Evolutionary conservation across 495 filamentous ascomycete genomes (phyloP), one percentile per base, ranked within the genome.

Genomic region (Talaromyces proteolyticus): DNA sequence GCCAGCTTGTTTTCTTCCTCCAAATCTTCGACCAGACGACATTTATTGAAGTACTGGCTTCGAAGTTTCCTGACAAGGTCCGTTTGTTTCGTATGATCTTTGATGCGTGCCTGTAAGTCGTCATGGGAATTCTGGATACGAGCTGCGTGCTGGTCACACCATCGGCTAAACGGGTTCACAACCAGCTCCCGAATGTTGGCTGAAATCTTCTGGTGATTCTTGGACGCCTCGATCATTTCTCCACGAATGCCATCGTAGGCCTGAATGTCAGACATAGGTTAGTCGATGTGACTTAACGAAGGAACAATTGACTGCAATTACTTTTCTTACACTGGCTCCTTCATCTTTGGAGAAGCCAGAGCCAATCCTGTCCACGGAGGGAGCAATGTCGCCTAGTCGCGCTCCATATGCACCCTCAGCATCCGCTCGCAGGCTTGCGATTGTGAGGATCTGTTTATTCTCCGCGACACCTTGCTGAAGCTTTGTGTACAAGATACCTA

Each of bases 1-100:
- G 89, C 91, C 11, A 99, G 80, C 68, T 97, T 96, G 62, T 96
- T 95, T 76, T 99, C 93, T 67, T 99, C 93, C 58, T 97, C 94
- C 47, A 96, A 67, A 60, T 99, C 93, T 65, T 99, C 93, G 6
- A 96, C 84, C 39, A 95, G 78, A 41, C 93, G 87, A 60, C 93
- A 99, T 68, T 96, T 97, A 73, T 96, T 97, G 79, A 95, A 99
- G 68, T 99, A 99, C 54, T 86, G 81, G 60, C 91, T 96, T 39
- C 94, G 82, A 52, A 96, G 77, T 70, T 97, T 96, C 73, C 88
- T 88, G 25, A 94, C 89, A 20, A 78, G 61, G 47, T 97, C 94
- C 38, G 86, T 85, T 65, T 97, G 94, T 57, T 88, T 91, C 61
- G 95, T 89, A 59, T 96, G 89, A 40, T 86, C 78, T 71, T 95